Percentiles rank a stretch among this genome's conserved stretches.
Conservation (phyloP, 169 alveolate genomes). For the Eimeria mitis region DNA sequence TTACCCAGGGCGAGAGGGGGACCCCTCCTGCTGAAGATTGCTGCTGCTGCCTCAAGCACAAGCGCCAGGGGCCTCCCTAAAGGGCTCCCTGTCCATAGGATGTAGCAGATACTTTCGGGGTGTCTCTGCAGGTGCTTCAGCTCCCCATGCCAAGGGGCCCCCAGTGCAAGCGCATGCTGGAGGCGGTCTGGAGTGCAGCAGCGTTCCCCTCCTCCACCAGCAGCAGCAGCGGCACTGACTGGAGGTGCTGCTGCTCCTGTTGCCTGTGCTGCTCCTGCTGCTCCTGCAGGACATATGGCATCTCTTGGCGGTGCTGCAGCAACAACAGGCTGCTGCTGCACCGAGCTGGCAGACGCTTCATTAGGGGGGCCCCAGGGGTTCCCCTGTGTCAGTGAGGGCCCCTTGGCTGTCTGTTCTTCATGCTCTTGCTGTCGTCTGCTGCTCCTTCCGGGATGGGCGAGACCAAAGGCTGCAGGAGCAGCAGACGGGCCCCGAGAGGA, state of each 20-base stretch:
- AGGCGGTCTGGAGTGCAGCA: neutral
- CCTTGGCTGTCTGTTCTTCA: neutral
- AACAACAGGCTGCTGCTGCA: neutral
- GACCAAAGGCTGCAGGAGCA: slow-evolving; percentile 25
- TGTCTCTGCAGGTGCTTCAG: slow-evolving; percentile 23
- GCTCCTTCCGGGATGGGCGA: slow-evolving; percentile 43
- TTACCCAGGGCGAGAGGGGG: slow-evolving; percentile 2
- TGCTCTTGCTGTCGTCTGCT: neutral
- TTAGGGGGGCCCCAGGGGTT: neutral
- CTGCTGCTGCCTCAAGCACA: slow-evolving; percentile 61
- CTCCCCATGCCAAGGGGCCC: slow-evolving; percentile 7
- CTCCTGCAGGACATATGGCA: neutral
- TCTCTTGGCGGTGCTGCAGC: neutral
- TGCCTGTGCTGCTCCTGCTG: slow-evolving; percentile 1
- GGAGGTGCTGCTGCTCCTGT: neutral
- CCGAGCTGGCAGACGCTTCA: neutral
- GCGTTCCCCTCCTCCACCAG: neutral
- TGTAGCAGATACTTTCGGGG: slow-evolving; percentile 30
- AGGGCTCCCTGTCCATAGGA: neutral
- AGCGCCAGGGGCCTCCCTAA: slow-evolving; percentile 32
- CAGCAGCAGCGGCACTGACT: neutral
- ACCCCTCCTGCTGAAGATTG: slow-evolving; percentile 40
- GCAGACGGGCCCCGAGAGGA: slow-evolving; percentile 8
- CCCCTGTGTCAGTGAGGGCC: neutral
- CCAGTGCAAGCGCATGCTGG: neutral